Percentiles rank a stretch among this genome's conserved stretches.
These are phyloP conservation scores for Candida tropicalis DNA, from an alignment of 1,139 yeast genomes.

Conservation along the genomic window DNA sequence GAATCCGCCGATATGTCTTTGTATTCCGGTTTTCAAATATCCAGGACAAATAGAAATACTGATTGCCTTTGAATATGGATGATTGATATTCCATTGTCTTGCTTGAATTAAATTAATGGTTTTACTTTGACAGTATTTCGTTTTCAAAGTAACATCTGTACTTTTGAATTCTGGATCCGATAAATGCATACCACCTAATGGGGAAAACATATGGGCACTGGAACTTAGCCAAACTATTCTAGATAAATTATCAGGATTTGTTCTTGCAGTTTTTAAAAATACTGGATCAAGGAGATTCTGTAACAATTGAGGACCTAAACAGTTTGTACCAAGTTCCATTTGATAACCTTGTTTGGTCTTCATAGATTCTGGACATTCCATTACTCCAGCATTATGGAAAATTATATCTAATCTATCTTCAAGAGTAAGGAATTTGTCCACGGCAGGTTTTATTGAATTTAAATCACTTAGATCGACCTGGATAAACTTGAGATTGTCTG, in stretches of 20 bases:
- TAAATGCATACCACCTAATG: constrained; percentile 45
- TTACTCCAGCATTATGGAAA: constrained; percentile 57
- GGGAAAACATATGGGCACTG: constrained; percentile 36
- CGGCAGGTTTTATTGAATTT: constrained; percentile 43
- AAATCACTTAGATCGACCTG: constrained; percentile 48
- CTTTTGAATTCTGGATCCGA: constrained; percentile 30
- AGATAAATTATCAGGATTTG: constrained; percentile 12
- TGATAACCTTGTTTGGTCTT: constrained; percentile 15
- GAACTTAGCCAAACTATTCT: constrained; percentile 55
- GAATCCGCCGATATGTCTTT: constrained; percentile 26
- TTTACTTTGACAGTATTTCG: constrained; percentile 49
- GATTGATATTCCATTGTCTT: constrained; percentile 38
- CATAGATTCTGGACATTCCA: constrained; percentile 39
- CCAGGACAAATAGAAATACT: constrained; percentile 51
- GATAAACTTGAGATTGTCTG: constrained; percentile 7
- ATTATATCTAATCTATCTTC: constrained; percentile 39
- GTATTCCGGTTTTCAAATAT: constrained; percentile 40
- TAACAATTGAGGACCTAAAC: constrained; percentile 50
- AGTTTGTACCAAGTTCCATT: constrained; percentile 46
- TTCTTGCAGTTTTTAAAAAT: constrained; percentile 32
- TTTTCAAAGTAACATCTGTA: constrained; percentile 1
- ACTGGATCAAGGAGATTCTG: constrained; percentile 47
- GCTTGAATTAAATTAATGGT: constrained; percentile 47
- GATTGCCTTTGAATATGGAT: constrained; percentile 39
- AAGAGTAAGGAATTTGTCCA: constrained; percentile 25